Conservation (phyloP, 2,329 filamentous ascomycete species). For the Periconia sp. region DNA sequence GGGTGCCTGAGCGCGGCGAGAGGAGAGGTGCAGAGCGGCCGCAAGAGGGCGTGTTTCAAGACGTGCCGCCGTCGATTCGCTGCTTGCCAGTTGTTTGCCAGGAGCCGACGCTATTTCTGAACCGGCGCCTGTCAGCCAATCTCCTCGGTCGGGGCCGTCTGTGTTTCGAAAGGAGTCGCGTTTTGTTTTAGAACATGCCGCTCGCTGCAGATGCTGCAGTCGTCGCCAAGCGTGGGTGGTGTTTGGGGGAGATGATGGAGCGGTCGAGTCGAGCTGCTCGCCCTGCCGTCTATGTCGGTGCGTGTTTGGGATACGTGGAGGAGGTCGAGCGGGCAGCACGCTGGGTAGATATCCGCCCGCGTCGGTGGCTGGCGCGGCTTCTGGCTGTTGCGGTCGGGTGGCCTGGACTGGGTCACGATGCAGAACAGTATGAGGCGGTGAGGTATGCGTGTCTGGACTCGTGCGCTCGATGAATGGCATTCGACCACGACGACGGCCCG, state of each 20-base stretch:
- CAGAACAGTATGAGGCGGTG: conserved; percentile 38
- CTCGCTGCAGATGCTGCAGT: conserved; percentile 30
- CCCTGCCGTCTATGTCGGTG: conserved; percentile 14
- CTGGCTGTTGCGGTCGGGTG: conserved; percentile 26
- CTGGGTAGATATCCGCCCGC: too few species aligned
- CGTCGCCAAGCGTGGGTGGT: too few species aligned
- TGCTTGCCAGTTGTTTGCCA: conserved; percentile 35
- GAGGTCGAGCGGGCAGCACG: not conserved
- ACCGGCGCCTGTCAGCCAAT: conserved; percentile 42
- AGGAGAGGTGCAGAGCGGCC: conserved; percentile 32
- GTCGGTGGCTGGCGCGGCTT: conserved; percentile 16
- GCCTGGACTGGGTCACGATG: conserved; percentile 35
- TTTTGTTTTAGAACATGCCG: conserved; percentile 38
- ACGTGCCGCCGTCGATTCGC: conserved; percentile 19
- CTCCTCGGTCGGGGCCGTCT: conserved; percentile 21
- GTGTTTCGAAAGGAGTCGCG: conserved; percentile 39
- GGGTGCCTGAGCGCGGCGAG: conserved; percentile 32
- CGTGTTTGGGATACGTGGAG: conserved; percentile 25
- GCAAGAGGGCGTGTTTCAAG: conserved; percentile 45
- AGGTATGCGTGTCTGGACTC: conserved; percentile 24
- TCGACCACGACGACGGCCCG: conserved; percentile 54
- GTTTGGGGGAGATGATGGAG: conserved; percentile 4
- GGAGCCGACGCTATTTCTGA: conserved; percentile 29
- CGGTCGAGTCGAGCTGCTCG: conserved; percentile 11
- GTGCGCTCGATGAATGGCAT: conserved; percentile 35